phyloP scores from a whole-genome alignment of 495 filamentous ascomycete species.

The Talaromyces proteolyticus region DNA sequence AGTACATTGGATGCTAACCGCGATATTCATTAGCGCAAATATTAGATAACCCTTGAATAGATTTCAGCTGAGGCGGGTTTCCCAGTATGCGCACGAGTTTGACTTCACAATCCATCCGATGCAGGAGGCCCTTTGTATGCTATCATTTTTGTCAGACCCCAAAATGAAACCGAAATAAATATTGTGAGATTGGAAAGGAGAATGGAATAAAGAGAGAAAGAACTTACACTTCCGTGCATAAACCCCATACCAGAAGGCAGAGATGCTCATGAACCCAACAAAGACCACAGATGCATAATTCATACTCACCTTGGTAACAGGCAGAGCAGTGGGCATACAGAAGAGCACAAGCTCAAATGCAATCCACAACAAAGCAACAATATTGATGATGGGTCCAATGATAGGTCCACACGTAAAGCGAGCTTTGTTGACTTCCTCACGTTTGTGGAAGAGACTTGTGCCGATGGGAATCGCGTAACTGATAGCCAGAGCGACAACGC shows the following conservation, averaged over 20 bases:
- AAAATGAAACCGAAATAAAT: too few species aligned
- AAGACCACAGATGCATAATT: constrained; percentile 64
- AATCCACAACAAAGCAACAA: constrained; percentile 54
- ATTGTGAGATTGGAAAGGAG: too few species aligned
- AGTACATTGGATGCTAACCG: too few species aligned
- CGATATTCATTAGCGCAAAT: too few species aligned
- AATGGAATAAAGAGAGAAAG: constrained; percentile 6
- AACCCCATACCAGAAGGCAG: constrained; percentile 35
- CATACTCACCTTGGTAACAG: constrained; percentile 42
- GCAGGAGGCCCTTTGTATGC: constrained; percentile 43
- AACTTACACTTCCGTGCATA: constrained; percentile 41
- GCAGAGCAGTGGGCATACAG: constrained; percentile 45
- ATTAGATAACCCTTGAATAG: too few species aligned
- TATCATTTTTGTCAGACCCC: constrained; percentile 12
- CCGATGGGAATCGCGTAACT: constrained; percentile 55
- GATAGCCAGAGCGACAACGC: constrained; percentile 52
- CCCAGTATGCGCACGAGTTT: neutral
- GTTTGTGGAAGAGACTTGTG: constrained; percentile 45
- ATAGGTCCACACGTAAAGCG: constrained; percentile 49
- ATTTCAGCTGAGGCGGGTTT: too few species aligned
- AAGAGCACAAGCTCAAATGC: constrained; percentile 53
- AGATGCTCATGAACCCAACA: constrained; percentile 42
- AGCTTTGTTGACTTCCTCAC: constrained; percentile 43
- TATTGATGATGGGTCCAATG: constrained; percentile 51
- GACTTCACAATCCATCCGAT: constrained; percentile 29